phyloP scores from a whole-genome alignment of 345 rosid species.

The Eutrema yunnanense region DNA sequence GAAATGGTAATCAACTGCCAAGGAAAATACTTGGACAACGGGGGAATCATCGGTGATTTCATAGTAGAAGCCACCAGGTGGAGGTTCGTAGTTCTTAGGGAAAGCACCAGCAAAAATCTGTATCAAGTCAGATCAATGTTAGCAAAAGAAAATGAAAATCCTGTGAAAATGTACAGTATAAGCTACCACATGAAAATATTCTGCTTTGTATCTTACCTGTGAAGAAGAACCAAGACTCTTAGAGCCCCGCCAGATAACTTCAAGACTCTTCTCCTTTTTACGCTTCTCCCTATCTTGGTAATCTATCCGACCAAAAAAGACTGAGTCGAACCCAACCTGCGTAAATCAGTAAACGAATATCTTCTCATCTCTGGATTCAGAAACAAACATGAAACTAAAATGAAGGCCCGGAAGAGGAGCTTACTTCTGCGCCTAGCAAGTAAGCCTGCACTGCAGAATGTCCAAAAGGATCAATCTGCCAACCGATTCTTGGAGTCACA shows the following conservation, averaged over 20 bases:
- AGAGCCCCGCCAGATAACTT: constrained; percentile 93
- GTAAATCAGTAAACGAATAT: constrained; percentile 17
- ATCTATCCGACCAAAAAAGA: constrained; percentile 91
- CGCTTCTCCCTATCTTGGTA: constrained; percentile 93
- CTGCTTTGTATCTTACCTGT: constrained; percentile 40
- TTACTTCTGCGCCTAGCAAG: constrained; percentile 87
- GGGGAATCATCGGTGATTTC: constrained; percentile 80
- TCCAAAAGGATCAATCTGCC: constrained; percentile 99
- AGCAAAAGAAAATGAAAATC: background rate
- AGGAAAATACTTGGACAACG: constrained; percentile 62
- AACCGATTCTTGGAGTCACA: constrained; percentile 91
- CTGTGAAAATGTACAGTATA: background rate
- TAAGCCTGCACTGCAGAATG: constrained; percentile 99
- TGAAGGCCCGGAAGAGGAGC: background rate
- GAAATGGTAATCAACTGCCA: constrained; percentile 7
- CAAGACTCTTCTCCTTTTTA: constrained; percentile 76
- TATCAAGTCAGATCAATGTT: constrained; percentile 12
- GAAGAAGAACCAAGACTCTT: constrained; percentile 84
- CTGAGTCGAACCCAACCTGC: constrained; percentile 90
- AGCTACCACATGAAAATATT: background rate
- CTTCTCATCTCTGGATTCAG: constrained; percentile 1
- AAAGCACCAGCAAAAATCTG: constrained; percentile 98
- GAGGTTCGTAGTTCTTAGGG: constrained; percentile 89
- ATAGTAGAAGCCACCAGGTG: constrained; percentile 89
- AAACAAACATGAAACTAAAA: background rate